phyloP scores from a whole-genome alignment of 1,284 basidiomycete species.

The Moniliophthora roreri region DNA sequence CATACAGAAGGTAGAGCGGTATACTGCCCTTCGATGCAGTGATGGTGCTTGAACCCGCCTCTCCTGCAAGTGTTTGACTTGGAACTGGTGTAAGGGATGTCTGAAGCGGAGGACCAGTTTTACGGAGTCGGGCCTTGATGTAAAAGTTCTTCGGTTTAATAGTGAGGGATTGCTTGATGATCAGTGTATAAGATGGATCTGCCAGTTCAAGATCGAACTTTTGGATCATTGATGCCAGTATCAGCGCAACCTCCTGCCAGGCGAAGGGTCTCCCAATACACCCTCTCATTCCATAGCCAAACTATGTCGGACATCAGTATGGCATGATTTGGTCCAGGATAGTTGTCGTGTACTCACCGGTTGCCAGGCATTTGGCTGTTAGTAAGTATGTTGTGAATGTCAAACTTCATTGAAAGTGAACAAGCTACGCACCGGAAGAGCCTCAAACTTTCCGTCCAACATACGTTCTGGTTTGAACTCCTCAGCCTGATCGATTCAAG shows the following conservation, averaged over 20 bases:
- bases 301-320: slow-evolving; percentile 10
- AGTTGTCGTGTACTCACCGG: slow-evolving; percentile 32
- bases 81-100: slow-evolving; percentile 1
- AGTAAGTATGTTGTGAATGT: no score
- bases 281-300: slow-evolving; percentile 36
- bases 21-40: slow-evolving; percentile 3
- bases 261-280: slow-evolving; percentile 49
- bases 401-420: no score
- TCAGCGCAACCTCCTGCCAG: slow-evolving; percentile 47
- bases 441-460: slow-evolving; percentile 46
- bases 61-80: neutral
- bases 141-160: slow-evolving; percentile 46
- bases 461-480: slow-evolving; percentile 35
- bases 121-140: slow-evolving; percentile 35
- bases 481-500: neutral
- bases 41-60: neutral
- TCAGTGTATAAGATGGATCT: slow-evolving; percentile 42
- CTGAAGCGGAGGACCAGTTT: slow-evolving; percentile 9
- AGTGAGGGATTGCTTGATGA: slow-evolving; percentile 45
- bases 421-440: slow-evolving; percentile 38
- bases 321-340: neutral
- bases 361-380: slow-evolving; percentile 44
- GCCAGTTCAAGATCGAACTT: slow-evolving; percentile 44
- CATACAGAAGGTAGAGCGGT: slow-evolving; percentile 43
- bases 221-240: slow-evolving; percentile 40